Conservation (phyloP, 1,284 basidiomycete genomes). For the Puccinia polysora region DNA sequence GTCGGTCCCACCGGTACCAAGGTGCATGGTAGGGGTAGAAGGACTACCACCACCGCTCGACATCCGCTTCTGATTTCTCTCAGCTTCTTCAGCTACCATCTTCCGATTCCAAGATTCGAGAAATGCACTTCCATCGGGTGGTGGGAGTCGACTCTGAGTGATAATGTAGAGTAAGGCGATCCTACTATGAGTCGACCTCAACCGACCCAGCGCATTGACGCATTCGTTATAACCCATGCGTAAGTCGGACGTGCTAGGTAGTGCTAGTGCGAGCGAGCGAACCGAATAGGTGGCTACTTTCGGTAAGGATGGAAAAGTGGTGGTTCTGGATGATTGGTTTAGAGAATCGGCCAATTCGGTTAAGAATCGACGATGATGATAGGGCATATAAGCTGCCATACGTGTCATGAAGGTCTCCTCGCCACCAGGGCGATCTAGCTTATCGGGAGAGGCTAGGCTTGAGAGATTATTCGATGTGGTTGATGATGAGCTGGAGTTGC, state of each 20-base stretch:
- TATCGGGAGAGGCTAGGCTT: slow-evolving; percentile 15
- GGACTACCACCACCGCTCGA: no score
- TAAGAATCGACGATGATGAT: slow-evolving; percentile 81
- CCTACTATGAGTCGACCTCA: not conserved
- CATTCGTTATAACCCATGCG: not conserved
- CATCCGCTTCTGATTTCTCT: not conserved
- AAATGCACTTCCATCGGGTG: not conserved
- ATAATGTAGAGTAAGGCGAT: not conserved
- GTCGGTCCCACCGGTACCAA: slow-evolving; percentile 81
- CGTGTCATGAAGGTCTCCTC: slow-evolving; percentile 64
- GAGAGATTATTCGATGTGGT: slow-evolving; percentile 44
- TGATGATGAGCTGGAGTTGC: not conserved
- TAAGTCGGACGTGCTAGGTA: not conserved
- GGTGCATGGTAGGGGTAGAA: slow-evolving; percentile 55
- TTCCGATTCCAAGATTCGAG: not conserved
- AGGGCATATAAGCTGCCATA: slow-evolving; percentile 86
- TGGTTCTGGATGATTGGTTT: slow-evolving; percentile 48
- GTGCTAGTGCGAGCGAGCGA: not conserved
- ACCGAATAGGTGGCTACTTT: slow-evolving; percentile 8
- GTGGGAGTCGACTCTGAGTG: not conserved
- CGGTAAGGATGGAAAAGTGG: slow-evolving; percentile 15
- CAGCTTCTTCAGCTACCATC: not conserved
- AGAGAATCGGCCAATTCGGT: slow-evolving; percentile 61
- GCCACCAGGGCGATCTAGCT: slow-evolving; percentile 45
- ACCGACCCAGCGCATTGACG: not conserved